Base-by-base conservation (phyloP, 1,284 basidiomycete genomes). In the Cutaneotrichosporon cutaneum region DNA sequence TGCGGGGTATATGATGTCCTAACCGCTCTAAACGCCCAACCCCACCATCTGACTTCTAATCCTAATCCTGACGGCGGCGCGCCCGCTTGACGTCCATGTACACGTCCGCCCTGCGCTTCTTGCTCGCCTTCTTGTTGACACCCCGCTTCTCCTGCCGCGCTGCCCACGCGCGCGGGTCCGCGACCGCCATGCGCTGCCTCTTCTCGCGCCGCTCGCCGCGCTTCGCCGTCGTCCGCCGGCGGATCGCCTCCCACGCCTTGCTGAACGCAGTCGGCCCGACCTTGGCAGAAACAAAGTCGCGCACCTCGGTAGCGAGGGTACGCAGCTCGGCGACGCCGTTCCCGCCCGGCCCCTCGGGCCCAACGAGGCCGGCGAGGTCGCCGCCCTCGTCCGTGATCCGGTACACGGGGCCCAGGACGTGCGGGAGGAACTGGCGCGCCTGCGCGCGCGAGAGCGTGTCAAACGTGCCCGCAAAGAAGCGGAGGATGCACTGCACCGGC, bases 381-480 rank as follows among this genome's bases (percentile, higher is more conserved):
- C 78, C 78, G 36, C 91, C 90, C 65, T 96, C 92, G 70, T 95
- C 93, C 2, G 86, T 82, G 54, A 98, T 85, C 18, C 94, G 88
- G 76, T 95, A 91, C 1, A 95, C 80, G 0, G 94, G 94, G 5
- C 87, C 87, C 26, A 98, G 82, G 45, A 97, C 88, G 71, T 96
- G 92, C 0, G 88, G 83, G 39, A 96, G 82, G 80, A 90, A 94
- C 13, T 78, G 81, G 65, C 88, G 85, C 0, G 91, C 80, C 39
- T 83, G 78, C 0, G 73, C 65, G 1, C 82, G 69, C 1, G 87
- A 84, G 81, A 98, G 85, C 70, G 86, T 81, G 9, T 88, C 87
- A 4, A 86, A 80, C 85, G 96, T 92, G 0, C 93, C 93, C 1
- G 93, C 94, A 71, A 97, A 96, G 88, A 92, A 95, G n/a, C 90